Base-by-base conservation (phyloP, 805 yeast genomes). In the Saccharomycopsis sp. region DNA sequence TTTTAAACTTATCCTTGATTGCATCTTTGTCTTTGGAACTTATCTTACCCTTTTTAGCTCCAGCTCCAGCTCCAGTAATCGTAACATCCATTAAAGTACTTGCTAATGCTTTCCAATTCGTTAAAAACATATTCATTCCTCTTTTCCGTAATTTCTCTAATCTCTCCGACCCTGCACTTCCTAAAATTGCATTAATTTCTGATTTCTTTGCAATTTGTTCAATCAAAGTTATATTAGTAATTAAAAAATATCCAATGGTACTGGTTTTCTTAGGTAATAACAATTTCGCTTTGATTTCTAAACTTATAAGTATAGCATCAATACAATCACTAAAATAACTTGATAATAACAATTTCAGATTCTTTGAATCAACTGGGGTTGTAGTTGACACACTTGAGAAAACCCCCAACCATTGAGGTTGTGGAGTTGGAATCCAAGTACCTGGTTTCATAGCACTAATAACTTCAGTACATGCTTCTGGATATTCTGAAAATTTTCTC, bases 51-150 rank as follows among this genome's bases (percentile, higher is more conserved):
- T 53, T 47, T 22, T 43, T 47, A 6, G 38, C 41, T 21, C 23
- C 31, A 33, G 74, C 71, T 43, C 69, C 68, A 17, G 73, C 69
- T 20, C 78, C 71, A 34, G 75, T 71, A 24, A 78, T 78, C 1
- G 95, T 83, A 54, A 82, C 83, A 54, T 84, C 95, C 72, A 90
- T 79, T 40, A 90, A 70, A 42, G 76, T 72, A 19, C 85, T 71
- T 3, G 95, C 87, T 20, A 85, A 78, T 47, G 71, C 71, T 52
- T 83, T 82, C 97, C 97, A 90, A 52, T 76, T 82, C 40, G 74
- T 56, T 66, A 87, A 70, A 58, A 87, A 85, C 54, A 78, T 65
- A 54, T 81, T 83, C 55, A 84, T 63, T 38, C 81, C 86, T 50
- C 89, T 68, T 58, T 84, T 87, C 56, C 81, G 79, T 53, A 93